Base-by-base conservation (phyloP, 768 basidiomycete species). In the Guyanaporus albipodus region DNA sequence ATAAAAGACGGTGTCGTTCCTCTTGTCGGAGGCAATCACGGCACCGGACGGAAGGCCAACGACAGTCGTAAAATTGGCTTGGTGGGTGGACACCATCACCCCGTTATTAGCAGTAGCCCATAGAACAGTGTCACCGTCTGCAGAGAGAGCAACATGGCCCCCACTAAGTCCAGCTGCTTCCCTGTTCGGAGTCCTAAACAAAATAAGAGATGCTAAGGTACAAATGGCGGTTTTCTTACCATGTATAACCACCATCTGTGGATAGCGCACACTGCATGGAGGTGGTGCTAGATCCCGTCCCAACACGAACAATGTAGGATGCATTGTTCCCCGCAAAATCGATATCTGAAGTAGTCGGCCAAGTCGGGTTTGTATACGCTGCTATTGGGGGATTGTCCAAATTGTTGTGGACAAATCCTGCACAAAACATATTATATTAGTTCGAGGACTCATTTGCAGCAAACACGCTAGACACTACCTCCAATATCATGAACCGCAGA, bases 21-120 rank as follows among this genome's bases (percentile, higher is more conserved):
- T 69, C 63, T 83, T 83, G 65, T 85, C 83, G 2, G 82, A 77
- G 8, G 81, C 80, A 51, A 85, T 83, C 11, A 67, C 71, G 1
- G 80, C 74, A 31, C 58, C 62, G 3, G 75, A 69, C 0, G 83
- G 82, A 4, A 85, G 71, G 12, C 73, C 70, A 71, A 33, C 46
- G 8, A 53, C 52, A 6, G 29, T 22, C 8, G 43, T 27, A 40
- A 53, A 53, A 2, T 21, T 34, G 22, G 36, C 32, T 31, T 53
- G 43, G 18, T 46, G 42, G 21, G 52, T 38, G 19, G 52, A 53
- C n/a, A 53, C 52, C 39, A 45, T 33, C 21, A 42, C 35, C 24
- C 52, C 52, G 27, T 32, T 38, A 33, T 7, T 42, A 14, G 19
- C 4, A 11, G 43, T 45, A 14, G 40, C 33, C 52, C 44, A 53